Conservation (phyloP, 2,329 filamentous ascomycete genomes). For the Myriosclerotinia duriaeana region DNA sequence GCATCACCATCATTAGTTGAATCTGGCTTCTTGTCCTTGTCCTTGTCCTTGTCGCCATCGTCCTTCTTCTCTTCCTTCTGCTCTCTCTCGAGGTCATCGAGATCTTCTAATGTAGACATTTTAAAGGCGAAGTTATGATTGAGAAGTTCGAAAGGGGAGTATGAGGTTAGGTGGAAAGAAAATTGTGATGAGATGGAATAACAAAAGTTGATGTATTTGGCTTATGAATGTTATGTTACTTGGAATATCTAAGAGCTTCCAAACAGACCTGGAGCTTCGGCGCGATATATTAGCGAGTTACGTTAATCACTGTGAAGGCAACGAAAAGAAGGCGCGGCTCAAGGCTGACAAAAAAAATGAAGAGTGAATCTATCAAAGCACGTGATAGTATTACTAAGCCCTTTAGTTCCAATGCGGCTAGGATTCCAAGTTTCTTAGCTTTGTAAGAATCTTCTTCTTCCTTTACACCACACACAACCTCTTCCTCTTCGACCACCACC, state of each 20-base stretch:
- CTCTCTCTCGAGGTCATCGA: conserved; percentile 71
- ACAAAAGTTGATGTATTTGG: conserved; percentile 15
- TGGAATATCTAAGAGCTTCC: conserved; percentile 31
- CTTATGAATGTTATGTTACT: conserved; percentile 19
- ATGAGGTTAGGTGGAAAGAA: neutral
- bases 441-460: conserved; percentile 19
- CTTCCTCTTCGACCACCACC: conserved; percentile 13
- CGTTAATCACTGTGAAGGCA: conserved; percentile 18
- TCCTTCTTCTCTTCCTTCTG: conserved; percentile 63
- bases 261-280: conserved; percentile 30
- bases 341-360: conserved; percentile 11
- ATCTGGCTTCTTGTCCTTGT: conserved; percentile 55
- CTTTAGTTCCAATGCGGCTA: neutral
- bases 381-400: neutral
- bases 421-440: conserved; percentile 22
- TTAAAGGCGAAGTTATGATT: conserved; percentile 34
- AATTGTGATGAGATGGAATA: conserved; percentile 17
- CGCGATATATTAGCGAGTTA: conserved; percentile 26
- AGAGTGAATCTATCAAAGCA: neutral
- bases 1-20: conserved; percentile 66
- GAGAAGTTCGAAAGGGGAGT: neutral
- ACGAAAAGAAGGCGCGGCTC: conserved; percentile 25
- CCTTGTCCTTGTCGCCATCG: conserved; percentile 55
- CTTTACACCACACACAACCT: conserved; percentile 30
- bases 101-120: conserved; percentile 77